Evolutionary conservation across 2,329 filamentous ascomycete genomes (phyloP).

Genomic region (Septoria linicola): DNA sequence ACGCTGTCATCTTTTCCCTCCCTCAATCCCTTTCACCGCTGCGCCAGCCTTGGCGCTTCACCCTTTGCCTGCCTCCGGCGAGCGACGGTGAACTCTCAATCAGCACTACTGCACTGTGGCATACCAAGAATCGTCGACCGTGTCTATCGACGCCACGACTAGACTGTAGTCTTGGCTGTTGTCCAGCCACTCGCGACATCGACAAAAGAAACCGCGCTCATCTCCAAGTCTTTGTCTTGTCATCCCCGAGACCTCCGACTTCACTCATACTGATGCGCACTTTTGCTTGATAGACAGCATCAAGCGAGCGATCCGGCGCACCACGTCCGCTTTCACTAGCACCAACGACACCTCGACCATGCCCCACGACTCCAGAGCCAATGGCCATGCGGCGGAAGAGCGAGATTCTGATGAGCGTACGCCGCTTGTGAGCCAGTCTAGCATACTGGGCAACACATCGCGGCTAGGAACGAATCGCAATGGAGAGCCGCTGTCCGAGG

Average conservation of each 20-base stretch:
- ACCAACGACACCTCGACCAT: constrained; percentile 16
- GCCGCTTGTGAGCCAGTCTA: constrained; percentile 29
- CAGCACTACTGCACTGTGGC: constrained; percentile 2
- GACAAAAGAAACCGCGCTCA: background rate
- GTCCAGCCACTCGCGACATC: constrained; percentile 11
- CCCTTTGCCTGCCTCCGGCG: background rate
- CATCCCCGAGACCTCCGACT: background rate
- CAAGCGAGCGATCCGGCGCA: constrained; percentile 29
- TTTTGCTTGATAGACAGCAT: constrained; percentile 12
- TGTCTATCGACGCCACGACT: background rate
- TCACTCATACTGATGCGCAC: constrained; percentile 5
- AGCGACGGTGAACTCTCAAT: constrained; percentile 1
- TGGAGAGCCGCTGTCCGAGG: constrained; percentile 18
- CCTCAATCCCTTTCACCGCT: background rate
- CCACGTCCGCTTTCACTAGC: constrained; percentile 24
- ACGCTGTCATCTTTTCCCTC: background rate
- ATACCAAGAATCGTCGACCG: background rate
- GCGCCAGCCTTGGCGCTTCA: constrained; percentile 13
- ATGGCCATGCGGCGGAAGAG: constrained; percentile 22
- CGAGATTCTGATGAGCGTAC: constrained; percentile 31
- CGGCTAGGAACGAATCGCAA: constrained; percentile 13
- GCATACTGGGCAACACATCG: constrained; percentile 21
- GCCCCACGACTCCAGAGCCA: constrained; percentile 18
- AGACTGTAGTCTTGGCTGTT: constrained; percentile 12
- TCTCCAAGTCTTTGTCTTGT: background rate